Evolutionary conservation across 345 rosid species (phyloP), one percentile per base, ranked within the genome.

Genomic region (Citrus unshiu): DNA sequence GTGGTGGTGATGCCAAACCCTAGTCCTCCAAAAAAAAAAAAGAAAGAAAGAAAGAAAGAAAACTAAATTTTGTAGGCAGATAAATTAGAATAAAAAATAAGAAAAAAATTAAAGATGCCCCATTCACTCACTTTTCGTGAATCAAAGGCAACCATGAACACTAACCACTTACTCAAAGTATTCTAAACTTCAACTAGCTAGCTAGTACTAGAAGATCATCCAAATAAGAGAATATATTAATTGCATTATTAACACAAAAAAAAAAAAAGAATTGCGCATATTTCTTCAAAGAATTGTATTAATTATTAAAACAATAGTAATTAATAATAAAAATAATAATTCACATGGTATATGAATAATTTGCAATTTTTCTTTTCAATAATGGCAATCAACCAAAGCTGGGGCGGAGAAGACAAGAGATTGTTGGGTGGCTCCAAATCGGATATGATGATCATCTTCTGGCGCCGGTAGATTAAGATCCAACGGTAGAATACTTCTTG

Each of bases 381-480:
- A 91, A 84, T 91, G 98, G 77, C 99, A 96, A 84, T 91, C 98
- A 75, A 96, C 89, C 87, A 96, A 81, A 70, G 99, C 91, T 25
- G 98, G 95, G 43, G 88, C 73, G 39, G 97, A 79, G 78, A 90
- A 83, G 19, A 90, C 86, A 22, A 89, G 73, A 35, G 89, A 77
- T 80, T 81, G 88, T 63, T 83, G 84, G 5, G 87, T 59, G 27
- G 93, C 65, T 18, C 83, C 83, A 29, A 93, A 88, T 69, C 79
- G 87, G 68, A 80, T 86, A 14, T 77, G 85, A 30, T 30, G 63
- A 70, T 71, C 62, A 77, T 93, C 98, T 34, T 88, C 96, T 24
- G 97, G 98, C 43, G 99, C 98, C 14, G 99, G 98, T 29, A 94
- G 93, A 84, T 97, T 97, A 68, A 97, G 98, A 87, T 97, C 99